Evolutionary conservation across 345 rosid species (phyloP).

Genomic region (Durio zibethinus): DNA sequence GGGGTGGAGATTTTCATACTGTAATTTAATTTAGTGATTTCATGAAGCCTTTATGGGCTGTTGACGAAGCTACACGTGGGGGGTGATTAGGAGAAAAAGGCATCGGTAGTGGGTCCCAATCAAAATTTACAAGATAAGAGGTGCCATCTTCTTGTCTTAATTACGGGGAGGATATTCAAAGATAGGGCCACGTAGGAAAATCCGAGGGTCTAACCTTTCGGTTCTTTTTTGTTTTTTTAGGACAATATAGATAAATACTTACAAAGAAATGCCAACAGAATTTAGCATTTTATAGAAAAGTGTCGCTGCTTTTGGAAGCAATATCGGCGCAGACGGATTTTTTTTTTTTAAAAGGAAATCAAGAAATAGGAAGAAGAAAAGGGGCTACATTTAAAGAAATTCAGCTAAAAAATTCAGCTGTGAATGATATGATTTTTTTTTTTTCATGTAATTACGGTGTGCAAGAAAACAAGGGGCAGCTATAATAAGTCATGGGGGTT

Average conservation of each 20-base stretch:
- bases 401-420: too few species aligned
- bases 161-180: slow-evolving; percentile 23
- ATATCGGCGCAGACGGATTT: background rate
- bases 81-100: background rate
- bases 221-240: background rate
- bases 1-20: background rate
- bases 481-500: too few species aligned
- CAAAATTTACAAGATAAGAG: slow-evolving; percentile 27
- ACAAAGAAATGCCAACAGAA: background rate
- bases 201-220: background rate
- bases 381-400: too few species aligned
- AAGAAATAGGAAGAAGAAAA: too few species aligned
- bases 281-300: background rate
- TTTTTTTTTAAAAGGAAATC: too few species aligned
- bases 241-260: background rate
- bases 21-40: slow-evolving; percentile 5
- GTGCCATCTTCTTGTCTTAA: slow-evolving; percentile 11
- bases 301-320: background rate
- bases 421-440: too few species aligned
- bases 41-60: slow-evolving; percentile 14
- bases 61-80: slow-evolving; percentile 29
- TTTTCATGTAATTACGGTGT: too few species aligned
- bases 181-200: background rate
- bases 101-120: background rate
- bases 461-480: background rate